These are phyloP conservation scores for Curvularia verruculosa DNA, from an alignment of 2,329 filamentous ascomycete genomes.

Conservation along the genomic window DNA sequence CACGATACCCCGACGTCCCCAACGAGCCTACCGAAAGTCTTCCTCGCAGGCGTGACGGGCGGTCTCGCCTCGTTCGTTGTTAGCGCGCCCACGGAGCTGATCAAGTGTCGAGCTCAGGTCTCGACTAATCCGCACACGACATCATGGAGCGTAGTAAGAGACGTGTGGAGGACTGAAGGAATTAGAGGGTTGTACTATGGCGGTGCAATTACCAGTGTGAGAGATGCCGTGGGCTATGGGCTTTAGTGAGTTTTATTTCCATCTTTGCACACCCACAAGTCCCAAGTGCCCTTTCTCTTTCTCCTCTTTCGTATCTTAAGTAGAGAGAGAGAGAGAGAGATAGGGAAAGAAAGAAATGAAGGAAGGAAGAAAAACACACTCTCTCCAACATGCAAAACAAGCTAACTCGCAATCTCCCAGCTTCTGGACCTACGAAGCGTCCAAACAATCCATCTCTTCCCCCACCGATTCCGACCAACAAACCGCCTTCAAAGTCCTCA, in stretches of 20 bases:
- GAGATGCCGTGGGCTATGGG: slow-evolving; percentile 92
- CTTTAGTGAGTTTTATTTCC: slow-evolving; percentile 69
- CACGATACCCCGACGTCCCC: slow-evolving; percentile 33
- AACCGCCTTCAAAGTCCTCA: slow-evolving; percentile 67
- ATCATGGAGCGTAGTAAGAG: slow-evolving; percentile 68
- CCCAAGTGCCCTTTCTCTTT: background rate
- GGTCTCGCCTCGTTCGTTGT: slow-evolving; percentile 86
- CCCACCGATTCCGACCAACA: slow-evolving; percentile 54
- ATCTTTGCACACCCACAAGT: background rate
- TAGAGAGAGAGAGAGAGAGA: background rate
- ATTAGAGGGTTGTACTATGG: slow-evolving; percentile 79
- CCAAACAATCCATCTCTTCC: slow-evolving; percentile 63
- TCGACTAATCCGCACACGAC: slow-evolving; percentile 45
- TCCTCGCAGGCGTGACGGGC: slow-evolving; percentile 78
- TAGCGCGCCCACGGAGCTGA: slow-evolving; percentile 84
- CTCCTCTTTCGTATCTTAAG: background rate
- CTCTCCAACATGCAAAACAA: too few relatives aligned
- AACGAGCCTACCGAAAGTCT: slow-evolving; percentile 68
- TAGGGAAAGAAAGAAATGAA: background rate
- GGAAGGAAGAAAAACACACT: too few relatives aligned
- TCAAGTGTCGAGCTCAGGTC: slow-evolving; percentile 90
- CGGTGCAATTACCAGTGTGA: slow-evolving; percentile 77
- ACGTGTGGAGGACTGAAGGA: slow-evolving; percentile 65
- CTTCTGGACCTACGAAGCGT: slow-evolving; percentile 89
- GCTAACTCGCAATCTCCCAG: slow-evolving; percentile 42